Evolutionary conservation across 768 basidiomycete species (phyloP).

Genomic region (Leucocoprinus leucothites): DNA sequence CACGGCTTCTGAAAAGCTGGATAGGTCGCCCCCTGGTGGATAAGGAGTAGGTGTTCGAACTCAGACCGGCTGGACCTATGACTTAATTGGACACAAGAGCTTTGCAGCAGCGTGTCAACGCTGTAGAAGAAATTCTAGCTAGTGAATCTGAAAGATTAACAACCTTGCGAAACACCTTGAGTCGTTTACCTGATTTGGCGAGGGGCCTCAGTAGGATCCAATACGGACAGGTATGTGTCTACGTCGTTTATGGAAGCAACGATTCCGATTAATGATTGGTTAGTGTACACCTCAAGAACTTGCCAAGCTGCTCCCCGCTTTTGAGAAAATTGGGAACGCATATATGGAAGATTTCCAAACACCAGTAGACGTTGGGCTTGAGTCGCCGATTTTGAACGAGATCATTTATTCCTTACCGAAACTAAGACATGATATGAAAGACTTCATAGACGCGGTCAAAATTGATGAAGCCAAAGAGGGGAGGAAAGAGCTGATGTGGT

Average conservation of each 20-base stretch:
- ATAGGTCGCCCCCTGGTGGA: conserved; percentile 82
- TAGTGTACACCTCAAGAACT: conserved; percentile 87
- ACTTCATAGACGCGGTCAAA: conserved; percentile 54
- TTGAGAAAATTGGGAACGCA: conserved; percentile 63
- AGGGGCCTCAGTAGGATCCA: conserved; percentile 86
- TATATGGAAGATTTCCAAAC: conserved; percentile 42
- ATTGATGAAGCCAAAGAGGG: conserved; percentile 63
- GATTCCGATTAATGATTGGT: background rate
- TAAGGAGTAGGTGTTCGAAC: conserved; percentile 41
- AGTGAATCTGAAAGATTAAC: conserved; percentile 62
- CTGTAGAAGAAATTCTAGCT: conserved; percentile 76
- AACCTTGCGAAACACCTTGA: conserved; percentile 66
- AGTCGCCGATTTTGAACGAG: conserved; percentile 63
- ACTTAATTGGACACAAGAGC: conserved; percentile 38
- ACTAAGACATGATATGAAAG: conserved; percentile 50
- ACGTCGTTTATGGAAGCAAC: background rate
- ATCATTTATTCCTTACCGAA: conserved; percentile 69
- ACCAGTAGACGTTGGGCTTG: conserved; percentile 52
- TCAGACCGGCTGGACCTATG: background rate
- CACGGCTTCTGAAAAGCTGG: conserved; percentile 81
- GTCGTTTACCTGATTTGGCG: conserved; percentile 80
- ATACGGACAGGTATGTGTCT: conserved; percentile 77
- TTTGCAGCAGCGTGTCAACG: conserved; percentile 74
- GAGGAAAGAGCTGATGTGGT: conserved; percentile 71
- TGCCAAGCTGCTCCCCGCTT: conserved; percentile 67